Evolutionary conservation across 1,284 basidiomycete species (phyloP).

Genomic region (Cryptococcus sp.): DNA sequence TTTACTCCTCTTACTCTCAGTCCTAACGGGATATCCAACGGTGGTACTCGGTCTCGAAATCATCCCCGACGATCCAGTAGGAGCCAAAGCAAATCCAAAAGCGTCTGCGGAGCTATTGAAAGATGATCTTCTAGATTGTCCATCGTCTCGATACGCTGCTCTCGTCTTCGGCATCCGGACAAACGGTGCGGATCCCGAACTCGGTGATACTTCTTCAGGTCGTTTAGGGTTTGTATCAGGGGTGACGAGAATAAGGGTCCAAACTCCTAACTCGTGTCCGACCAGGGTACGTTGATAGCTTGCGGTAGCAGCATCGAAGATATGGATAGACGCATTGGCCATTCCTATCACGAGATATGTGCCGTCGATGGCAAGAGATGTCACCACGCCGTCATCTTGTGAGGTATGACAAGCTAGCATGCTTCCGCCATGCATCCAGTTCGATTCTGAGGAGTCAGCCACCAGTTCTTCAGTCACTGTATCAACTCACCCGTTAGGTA

Average conservation of each 20-base stretch:
- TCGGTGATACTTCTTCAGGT: not conserved
- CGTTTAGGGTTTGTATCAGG: slow-evolving; percentile 7
- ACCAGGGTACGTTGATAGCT: slow-evolving; percentile 69
- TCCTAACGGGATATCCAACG: not conserved
- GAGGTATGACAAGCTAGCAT: slow-evolving; percentile 68
- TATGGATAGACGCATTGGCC: slow-evolving; percentile 79
- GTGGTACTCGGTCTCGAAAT: not conserved
- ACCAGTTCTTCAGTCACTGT: not conserved
- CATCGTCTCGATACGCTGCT: slow-evolving; percentile 17
- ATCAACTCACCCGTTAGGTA: slow-evolving; percentile 64
- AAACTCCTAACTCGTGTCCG: slow-evolving; percentile 86
- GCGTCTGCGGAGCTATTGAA: slow-evolving; percentile 11
- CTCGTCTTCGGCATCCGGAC: not conserved
- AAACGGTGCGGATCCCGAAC: not conserved
- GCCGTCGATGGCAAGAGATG: slow-evolving; percentile 77
- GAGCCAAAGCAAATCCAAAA: not conserved
- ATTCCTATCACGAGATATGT: slow-evolving; percentile 87
- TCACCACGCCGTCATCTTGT: slow-evolving; percentile 71
- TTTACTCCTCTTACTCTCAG: not conserved
- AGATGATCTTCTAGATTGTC: slow-evolving; percentile 18
- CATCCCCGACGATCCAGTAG: not conserved
- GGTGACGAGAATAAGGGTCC: slow-evolving; percentile 73
- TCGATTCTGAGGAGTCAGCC: slow-evolving; percentile 57
- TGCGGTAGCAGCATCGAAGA: slow-evolving; percentile 79
- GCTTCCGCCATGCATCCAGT: slow-evolving; percentile 78